A percentile compares a stretch with the other conserved stretches of the same genome.
Evolutionary conservation across 116 monocot species (phyloP).

Genomic region (Dioscorea cayenensis): DNA sequence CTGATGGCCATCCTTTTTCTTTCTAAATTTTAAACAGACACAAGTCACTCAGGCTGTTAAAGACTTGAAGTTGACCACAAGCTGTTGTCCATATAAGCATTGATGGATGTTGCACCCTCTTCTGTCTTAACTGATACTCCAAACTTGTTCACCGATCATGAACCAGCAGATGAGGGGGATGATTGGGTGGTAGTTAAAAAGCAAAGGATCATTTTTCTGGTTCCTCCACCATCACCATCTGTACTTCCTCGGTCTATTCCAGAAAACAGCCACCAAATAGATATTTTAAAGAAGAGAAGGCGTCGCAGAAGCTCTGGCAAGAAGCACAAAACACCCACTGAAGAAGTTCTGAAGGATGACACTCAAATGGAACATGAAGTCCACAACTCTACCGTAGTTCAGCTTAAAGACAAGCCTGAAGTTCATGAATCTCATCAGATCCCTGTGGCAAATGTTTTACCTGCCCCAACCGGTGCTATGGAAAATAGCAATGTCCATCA

Average conservation of each 20-base stretch:
- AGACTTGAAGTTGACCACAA: background rate
- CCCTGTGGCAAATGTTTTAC: background rate
- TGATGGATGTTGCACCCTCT: background rate
- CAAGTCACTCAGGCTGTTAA: background rate
- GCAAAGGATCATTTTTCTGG: constrained; percentile 54
- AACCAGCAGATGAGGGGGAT: constrained; percentile 23
- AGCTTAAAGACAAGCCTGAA: background rate
- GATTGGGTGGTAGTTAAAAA: constrained; percentile 80
- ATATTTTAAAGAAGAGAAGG: background rate
- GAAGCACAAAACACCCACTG: background rate
- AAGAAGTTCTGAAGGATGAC: background rate
- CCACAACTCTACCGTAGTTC: background rate
- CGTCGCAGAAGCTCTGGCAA: background rate
- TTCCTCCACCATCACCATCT: constrained; percentile 55
- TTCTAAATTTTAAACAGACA: background rate
- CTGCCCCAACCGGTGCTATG: background rate
- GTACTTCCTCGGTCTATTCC: constrained; percentile 3
- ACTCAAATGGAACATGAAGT: background rate
- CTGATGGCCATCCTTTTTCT: background rate
- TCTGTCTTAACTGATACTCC: background rate
- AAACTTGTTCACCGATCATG: constrained; percentile 6
- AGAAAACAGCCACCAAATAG: background rate
- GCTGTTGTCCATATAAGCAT: background rate
- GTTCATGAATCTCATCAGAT: background rate
- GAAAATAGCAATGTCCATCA: background rate